Conservation (phyloP, 768 basidiomycete genomes). For the Hydnum rufescens region DNA sequence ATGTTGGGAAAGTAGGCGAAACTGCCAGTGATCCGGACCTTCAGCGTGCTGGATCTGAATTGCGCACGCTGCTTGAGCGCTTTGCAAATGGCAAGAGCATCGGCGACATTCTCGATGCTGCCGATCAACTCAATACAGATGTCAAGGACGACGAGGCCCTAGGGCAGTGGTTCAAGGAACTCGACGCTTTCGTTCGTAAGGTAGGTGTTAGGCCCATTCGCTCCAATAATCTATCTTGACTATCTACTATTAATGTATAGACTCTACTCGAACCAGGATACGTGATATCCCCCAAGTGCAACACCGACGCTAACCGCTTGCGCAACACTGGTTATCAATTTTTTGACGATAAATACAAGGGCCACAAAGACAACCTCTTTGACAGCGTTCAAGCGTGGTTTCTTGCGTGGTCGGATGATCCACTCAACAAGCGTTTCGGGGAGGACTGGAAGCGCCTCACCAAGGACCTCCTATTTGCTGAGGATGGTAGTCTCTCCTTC, state of each 20-base stretch:
- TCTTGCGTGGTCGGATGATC: conserved; percentile 66
- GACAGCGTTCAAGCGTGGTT: conserved; percentile 58
- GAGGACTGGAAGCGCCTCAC: conserved; percentile 68
- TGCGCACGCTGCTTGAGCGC: conserved; percentile 72
- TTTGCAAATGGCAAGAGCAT: conserved; percentile 64
- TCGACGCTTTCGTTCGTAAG: conserved; percentile 47
- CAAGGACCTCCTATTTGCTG: conserved; percentile 63
- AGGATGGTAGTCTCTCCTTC: conserved; percentile 68
- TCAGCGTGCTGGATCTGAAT: conserved; percentile 34
- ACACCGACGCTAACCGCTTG: conserved; percentile 39
- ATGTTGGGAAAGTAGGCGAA: conserved; percentile 17
- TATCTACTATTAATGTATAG: conserved; percentile 16
- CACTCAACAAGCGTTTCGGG: conserved; percentile 61
- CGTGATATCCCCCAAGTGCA: conserved; percentile 61
- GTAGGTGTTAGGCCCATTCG: conserved; percentile 18
- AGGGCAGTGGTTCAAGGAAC: conserved; percentile 44
- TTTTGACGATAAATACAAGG: conserved; percentile 55
- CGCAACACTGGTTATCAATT: conserved; percentile 54
- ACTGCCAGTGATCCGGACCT: conserved; percentile 30
- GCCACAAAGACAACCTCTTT: conserved; percentile 67
- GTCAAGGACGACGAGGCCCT: conserved; percentile 56
- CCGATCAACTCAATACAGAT: conserved; percentile 54
- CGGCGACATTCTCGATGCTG: conserved; percentile 45
- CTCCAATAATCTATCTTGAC: neutral
- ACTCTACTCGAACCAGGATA: conserved; percentile 67